phyloP scores from a whole-genome alignment of 2,329 filamentous ascomycete species.

The Elsinoe arachidis region DNA sequence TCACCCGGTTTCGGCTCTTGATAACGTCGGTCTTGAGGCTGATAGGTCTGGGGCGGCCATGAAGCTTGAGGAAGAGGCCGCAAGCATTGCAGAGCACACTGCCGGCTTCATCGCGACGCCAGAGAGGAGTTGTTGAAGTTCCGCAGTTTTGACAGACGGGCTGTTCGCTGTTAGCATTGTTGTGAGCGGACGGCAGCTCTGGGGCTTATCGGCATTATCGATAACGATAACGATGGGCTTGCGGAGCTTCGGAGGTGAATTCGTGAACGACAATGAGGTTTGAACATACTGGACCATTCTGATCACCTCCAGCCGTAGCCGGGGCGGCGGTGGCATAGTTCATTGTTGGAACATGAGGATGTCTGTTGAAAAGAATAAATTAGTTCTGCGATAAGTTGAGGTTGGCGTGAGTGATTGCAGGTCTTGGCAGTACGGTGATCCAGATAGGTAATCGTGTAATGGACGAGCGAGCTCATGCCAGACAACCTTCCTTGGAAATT shows the following conservation, averaged over 20 bases:
- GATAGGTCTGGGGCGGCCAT: conserved; percentile 85
- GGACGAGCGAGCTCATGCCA: not conserved
- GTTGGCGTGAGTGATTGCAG: conserved; percentile 8
- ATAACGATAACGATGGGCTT: conserved; percentile 21
- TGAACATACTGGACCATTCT: conserved; percentile 48
- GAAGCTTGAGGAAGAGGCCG: conserved; percentile 92
- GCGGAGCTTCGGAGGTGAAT: conserved; percentile 4
- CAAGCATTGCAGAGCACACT: conserved; percentile 97
- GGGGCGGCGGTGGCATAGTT: conserved; percentile 56
- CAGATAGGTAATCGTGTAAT: not conserved
- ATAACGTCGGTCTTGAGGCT: conserved; percentile 98
- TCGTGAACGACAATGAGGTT: conserved; percentile 14
- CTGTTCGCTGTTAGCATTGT: conserved; percentile 51
- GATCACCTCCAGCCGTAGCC: conserved; percentile 56
- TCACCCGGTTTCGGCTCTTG: conserved; percentile 97
- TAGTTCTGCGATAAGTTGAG: not conserved
- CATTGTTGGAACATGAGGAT: conserved; percentile 45
- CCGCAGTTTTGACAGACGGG: conserved; percentile 94
- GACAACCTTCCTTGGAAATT: not conserved
- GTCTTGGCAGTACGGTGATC: conserved; percentile 14
- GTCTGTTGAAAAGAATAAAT: conserved; percentile 25
- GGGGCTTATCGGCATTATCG: conserved; percentile 17
- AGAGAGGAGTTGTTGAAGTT: conserved; percentile 91
- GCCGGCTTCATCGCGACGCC: conserved; percentile 93
- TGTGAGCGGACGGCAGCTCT: conserved; percentile 9